Evolutionary conservation across 2,329 filamentous ascomycete species (phyloP).

Genomic region (Phaeoacremonium minimum): DNA sequence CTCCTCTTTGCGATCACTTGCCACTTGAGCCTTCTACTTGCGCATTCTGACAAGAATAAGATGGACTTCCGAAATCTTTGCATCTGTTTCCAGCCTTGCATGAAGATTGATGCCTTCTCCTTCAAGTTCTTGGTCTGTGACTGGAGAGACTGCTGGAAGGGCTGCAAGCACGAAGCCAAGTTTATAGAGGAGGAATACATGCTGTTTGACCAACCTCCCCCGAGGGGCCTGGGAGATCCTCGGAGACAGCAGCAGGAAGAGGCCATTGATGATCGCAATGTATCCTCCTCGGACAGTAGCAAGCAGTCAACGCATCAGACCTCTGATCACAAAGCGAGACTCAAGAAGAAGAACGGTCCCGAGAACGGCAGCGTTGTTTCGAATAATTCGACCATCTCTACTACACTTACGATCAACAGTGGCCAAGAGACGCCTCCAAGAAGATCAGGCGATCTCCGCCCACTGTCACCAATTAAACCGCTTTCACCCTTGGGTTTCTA

Average conservation of each 20-base stretch:
- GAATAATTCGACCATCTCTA: slow-evolving; percentile 36
- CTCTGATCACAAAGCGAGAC: slow-evolving; percentile 25
- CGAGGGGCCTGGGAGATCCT: slow-evolving; percentile 35
- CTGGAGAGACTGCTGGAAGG: slow-evolving; percentile 96
- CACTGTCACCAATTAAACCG: slow-evolving; percentile 63
- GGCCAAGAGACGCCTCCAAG: slow-evolving; percentile 29
- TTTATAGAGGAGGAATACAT: slow-evolving; percentile 68
- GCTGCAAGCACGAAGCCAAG: slow-evolving; percentile 83
- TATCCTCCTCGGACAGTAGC: slow-evolving; percentile 65
- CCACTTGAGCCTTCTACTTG: slow-evolving; percentile 85
- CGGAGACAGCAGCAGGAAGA: slow-evolving; percentile 7
- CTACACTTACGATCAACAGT: slow-evolving; percentile 40
- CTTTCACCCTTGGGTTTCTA: slow-evolving; percentile 59
- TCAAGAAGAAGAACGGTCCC: slow-evolving; percentile 38
- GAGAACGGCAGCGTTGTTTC: slow-evolving; percentile 39
- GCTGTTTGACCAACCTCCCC: slow-evolving; percentile 54
- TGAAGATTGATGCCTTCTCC: slow-evolving; percentile 92
- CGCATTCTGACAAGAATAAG: slow-evolving; percentile 92
- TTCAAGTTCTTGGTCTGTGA: slow-evolving; percentile 94
- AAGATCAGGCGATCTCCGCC: slow-evolving; percentile 41
- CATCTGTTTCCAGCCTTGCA: slow-evolving; percentile 95
- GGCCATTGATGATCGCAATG: slow-evolving; percentile 38
- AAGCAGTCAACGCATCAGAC: slow-evolving; percentile 37
- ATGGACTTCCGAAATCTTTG: slow-evolving; percentile 96
- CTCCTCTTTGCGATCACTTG: slow-evolving; percentile 96